Conservation (phyloP, 176 grass and related monocot species). For the Aegilops longissima region DNA sequence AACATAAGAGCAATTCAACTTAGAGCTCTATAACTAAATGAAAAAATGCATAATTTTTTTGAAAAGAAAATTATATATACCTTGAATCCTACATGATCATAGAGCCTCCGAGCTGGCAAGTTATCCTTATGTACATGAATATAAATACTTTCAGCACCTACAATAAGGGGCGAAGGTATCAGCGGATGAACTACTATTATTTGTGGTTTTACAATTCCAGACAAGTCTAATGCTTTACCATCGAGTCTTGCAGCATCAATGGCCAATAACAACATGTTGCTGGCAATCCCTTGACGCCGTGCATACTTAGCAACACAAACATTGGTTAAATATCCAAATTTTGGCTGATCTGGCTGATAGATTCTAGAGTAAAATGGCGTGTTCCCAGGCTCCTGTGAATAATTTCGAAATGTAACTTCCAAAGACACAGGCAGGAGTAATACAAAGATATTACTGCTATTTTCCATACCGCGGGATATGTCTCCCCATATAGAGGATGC, state of each 20-base stretch:
- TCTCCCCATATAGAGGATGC: conserved; percentile 70
- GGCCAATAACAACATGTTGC: conserved; percentile 70
- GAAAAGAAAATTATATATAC: conserved; percentile 31
- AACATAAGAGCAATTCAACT: neutral
- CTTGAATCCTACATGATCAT: conserved; percentile 67
- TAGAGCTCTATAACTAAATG: neutral
- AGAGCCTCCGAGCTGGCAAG: conserved; percentile 50
- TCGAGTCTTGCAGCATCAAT: conserved; percentile 57
- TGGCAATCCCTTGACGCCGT: conserved; percentile 69
- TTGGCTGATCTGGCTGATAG: conserved; percentile 57
- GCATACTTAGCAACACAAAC: conserved; percentile 73
- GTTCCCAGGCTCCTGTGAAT: conserved; percentile 55
- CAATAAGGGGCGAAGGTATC: conserved; percentile 7
- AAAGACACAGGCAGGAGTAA: conserved; percentile 17
- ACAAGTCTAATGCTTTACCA: conserved; percentile 48
- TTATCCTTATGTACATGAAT: conserved; percentile 77
- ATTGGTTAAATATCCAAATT: conserved; percentile 73
- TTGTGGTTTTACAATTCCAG: neutral
- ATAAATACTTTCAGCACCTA: conserved; percentile 55
- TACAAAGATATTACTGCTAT: neutral
- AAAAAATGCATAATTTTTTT: neutral
- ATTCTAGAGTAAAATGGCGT: conserved; percentile 32
- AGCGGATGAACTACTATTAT: neutral
- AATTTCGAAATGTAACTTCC: conserved; percentile 29
- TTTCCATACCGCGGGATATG: conserved; percentile 55